Evolutionary conservation across 139 green algal genomes (phyloP), one percentile per base, ranked within the genome.

Genomic region (Diplosphaera chodatii): DNA sequence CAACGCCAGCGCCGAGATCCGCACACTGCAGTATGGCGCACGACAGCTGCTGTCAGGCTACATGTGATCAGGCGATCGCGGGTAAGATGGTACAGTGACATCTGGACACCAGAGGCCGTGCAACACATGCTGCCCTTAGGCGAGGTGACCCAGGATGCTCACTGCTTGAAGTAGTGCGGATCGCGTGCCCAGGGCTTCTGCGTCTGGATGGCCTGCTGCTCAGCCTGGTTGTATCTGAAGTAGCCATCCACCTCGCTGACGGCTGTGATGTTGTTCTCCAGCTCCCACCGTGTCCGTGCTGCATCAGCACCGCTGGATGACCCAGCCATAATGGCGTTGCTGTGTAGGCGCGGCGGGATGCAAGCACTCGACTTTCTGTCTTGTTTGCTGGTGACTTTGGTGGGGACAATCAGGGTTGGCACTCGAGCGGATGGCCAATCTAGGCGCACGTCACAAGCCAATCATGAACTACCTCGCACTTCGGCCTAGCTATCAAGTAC

Each of bases 1-100:
- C 41, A 99, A 79, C 1, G 95, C 93, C 34, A 98, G 81, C 1
- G 94, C 93, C 0, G 93, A 98, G 48, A 99, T 91, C 5, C 83
- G 75, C 28, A 97, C 94, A 55, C 91, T 97, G 81, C 68, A 74
- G 18, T 10, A 48, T 6, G 8, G 37, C 6, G 10, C 6, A 6
- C 37, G 6, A 6, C 37, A n/a, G n/a, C n/a, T n/a, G n/a, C n/a
- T n/a, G n/a, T n/a, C n/a, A n/a, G n/a, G n/a, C n/a, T n/a, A n/a
- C n/a, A n/a, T n/a, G n/a, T n/a, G n/a, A n/a, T n/a, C n/a, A n/a
- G n/a, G n/a, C n/a, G n/a, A n/a, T n/a, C n/a, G n/a, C n/a, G n/a
- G n/a, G n/a, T n/a, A n/a, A n/a, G n/a, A n/a, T n/a, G n/a, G n/a
- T n/a, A n/a, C n/a, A n/a, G n/a, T n/a, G n/a, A n/a, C n/a, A n/a